A percentile compares a stretch with the other conserved stretches of the same genome.
Evolutionary conservation across 1,139 yeast species (phyloP).

Genomic region (Pichia sp.): DNA sequence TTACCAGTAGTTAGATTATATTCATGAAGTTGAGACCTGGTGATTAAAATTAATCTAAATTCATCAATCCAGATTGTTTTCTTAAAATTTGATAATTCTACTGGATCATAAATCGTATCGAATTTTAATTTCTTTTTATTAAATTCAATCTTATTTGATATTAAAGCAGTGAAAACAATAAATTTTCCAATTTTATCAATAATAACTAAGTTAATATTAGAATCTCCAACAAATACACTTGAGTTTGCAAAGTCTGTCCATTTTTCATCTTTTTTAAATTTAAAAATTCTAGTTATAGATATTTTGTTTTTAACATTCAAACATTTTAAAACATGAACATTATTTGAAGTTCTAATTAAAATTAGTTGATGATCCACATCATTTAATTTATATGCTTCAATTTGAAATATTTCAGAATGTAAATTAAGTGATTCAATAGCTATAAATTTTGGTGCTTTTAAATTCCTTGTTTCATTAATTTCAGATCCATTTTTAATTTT

Average conservation of each 20-base stretch:
- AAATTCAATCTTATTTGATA: background rate
- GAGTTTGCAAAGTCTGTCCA: slow-evolving; percentile 16
- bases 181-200: slow-evolving; percentile 52
- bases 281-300: slow-evolving; percentile 5
- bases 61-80: slow-evolving; percentile 41
- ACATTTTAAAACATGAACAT: slow-evolving; percentile 1
- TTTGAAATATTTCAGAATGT: slow-evolving; percentile 1
- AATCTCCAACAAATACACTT: slow-evolving; percentile 16
- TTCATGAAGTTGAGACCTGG: slow-evolving; percentile 40
- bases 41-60: slow-evolving; percentile 35
- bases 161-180: slow-evolving; percentile 32
- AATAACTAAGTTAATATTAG: slow-evolving; percentile 35
- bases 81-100: slow-evolving; percentile 54
- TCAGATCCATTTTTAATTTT: background rate
- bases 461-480: background rate
- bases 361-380: background rate
- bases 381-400: background rate
- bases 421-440: background rate
- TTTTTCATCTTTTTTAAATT: slow-evolving; percentile 2
- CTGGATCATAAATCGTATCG: slow-evolving; percentile 36
- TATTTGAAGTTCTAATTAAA: slow-evolving; percentile 1
- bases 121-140: background rate
- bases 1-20: slow-evolving; percentile 27
- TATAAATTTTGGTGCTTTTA: slow-evolving; percentile 1
- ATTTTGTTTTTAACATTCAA: background rate